These are phyloP conservation scores for Kodamaea jinghongensis DNA, from an alignment of 805 yeast species.

Conservation along the genomic window DNA sequence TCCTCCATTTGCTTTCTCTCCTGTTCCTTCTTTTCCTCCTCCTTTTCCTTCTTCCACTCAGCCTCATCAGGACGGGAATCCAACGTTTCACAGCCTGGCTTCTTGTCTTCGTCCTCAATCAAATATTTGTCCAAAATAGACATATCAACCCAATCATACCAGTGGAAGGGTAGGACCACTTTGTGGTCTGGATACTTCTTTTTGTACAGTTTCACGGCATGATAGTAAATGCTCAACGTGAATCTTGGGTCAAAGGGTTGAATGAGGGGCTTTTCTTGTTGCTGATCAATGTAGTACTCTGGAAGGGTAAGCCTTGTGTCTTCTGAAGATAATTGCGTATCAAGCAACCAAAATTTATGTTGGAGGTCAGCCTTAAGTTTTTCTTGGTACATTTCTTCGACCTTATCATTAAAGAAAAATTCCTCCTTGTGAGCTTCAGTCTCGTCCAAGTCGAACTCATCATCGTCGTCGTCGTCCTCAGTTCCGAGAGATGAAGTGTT, in stretches of 20 bases:
- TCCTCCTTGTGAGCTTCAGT: slow-evolving; percentile 7
- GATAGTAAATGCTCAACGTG: slow-evolving; percentile 22
- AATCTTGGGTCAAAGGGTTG: slow-evolving; percentile 28
- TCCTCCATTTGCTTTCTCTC: slow-evolving; percentile 8
- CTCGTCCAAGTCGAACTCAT: slow-evolving; percentile 9
- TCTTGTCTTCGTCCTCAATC: slow-evolving; percentile 9
- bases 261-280: slow-evolving; percentile 12
- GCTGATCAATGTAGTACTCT: slow-evolving; percentile 2
- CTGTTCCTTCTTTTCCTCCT: slow-evolving; percentile 11
- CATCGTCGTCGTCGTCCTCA: slow-evolving; percentile 2
- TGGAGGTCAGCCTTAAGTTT: slow-evolving; percentile 21
- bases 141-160: slow-evolving; percentile 57
- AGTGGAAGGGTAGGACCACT: slow-evolving; percentile 40
- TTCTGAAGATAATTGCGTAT: slow-evolving; percentile 9
- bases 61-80: slow-evolving; percentile 4
- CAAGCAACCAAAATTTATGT: slow-evolving; percentile 18
- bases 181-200: slow-evolving; percentile 12
- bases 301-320: slow-evolving; percentile 11
- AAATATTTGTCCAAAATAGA: slow-evolving; percentile 30
- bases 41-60: slow-evolving; percentile 5
- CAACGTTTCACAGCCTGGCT: slow-evolving; percentile 15
- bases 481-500: background rate
- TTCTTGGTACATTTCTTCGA: slow-evolving; percentile 15
- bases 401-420: slow-evolving; percentile 4
- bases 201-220: slow-evolving; percentile 6